A percentile compares a stretch with the other conserved stretches of the same genome.
Conservation (phyloP, 2,329 filamentous ascomycete genomes). For the Escovopsis weberi region DNA sequence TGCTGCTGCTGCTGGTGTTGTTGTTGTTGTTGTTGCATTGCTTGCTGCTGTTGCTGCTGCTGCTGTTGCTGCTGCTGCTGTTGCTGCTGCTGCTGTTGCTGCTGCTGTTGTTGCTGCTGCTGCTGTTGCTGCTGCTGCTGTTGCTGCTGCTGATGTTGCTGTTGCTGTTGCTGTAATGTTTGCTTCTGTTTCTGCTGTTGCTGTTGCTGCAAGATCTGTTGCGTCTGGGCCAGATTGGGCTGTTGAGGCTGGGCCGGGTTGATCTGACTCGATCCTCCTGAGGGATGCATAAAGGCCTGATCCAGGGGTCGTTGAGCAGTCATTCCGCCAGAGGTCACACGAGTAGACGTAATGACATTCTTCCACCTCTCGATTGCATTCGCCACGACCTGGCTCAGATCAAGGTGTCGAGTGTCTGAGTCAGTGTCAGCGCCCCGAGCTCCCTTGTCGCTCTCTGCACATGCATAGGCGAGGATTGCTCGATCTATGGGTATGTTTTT, state of each 20-base stretch:
- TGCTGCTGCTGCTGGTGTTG: not conserved
- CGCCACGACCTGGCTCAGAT: slow-evolving; percentile 36
- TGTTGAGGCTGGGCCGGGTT: slow-evolving; percentile 11
- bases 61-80: no score
- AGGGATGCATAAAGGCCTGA: slow-evolving; percentile 12
- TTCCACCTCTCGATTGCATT: slow-evolving; percentile 49
- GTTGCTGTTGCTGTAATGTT: no score
- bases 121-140: not conserved
- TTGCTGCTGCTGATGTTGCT: not conserved
- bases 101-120: not conserved
- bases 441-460: slow-evolving; percentile 29
- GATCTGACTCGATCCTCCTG: slow-evolving; percentile 10
- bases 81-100: no score
- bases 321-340: slow-evolving; percentile 30
- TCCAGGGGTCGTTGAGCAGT: slow-evolving; percentile 35
- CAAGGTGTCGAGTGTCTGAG: slow-evolving; percentile 35
- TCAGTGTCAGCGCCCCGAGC: slow-evolving; percentile 29
- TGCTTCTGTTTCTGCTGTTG: no score
- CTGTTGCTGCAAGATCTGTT: not conserved
- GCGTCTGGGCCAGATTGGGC: slow-evolving; percentile 10
- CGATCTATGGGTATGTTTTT: slow-evolving; percentile 37
- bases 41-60: no score
- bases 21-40: no score
- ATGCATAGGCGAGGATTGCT: slow-evolving; percentile 30
- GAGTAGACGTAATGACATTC: slow-evolving; percentile 38